phyloP scores from a whole-genome alignment of 257 asterid species.

The Plantago major region DNA sequence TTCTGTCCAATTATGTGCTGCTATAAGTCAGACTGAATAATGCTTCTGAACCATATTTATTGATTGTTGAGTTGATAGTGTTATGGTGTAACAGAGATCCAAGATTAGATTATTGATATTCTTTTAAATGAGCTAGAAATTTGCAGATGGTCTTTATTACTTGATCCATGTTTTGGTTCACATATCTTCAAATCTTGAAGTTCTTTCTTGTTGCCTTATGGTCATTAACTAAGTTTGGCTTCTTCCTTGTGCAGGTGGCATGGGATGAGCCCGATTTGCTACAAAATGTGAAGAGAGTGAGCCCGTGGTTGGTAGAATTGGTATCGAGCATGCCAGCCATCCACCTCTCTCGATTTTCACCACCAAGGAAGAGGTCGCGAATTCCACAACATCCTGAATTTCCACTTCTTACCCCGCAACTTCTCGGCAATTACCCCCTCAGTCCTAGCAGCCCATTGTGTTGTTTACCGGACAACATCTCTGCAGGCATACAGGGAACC shows the following conservation, averaged over 20 bases:
- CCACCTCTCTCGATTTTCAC: conserved; percentile 53
- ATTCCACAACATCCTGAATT: conserved; percentile 50
- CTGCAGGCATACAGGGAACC: conserved; percentile 96
- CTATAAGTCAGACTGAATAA: not conserved
- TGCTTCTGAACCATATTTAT: not conserved
- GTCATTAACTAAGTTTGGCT: too few relatives aligned
- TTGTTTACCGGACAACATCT: conserved; percentile 47
- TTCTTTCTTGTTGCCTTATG: too few relatives aligned
- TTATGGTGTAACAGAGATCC: not conserved
- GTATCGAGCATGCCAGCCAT: conserved; percentile 49
- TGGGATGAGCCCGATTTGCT: conserved; percentile 89
- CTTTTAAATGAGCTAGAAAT: not conserved
- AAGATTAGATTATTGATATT: not conserved
- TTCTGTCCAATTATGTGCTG: not conserved
- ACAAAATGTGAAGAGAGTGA: conserved; percentile 69
- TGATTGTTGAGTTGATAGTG: not conserved
- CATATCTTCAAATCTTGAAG: too few relatives aligned
- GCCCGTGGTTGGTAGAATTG: conserved; percentile 77
- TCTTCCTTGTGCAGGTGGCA: conserved; percentile 37
- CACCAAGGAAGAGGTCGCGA: conserved; percentile 69
- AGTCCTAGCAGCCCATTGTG: conserved; percentile 73
- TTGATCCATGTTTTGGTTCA: not conserved
- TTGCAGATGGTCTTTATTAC: not conserved
- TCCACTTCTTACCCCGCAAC: conserved; percentile 33
- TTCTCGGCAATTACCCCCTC: conserved; percentile 41